Base-by-base conservation (phyloP, 441 rosid genomes). In the Raphanus hybrid region DNA sequence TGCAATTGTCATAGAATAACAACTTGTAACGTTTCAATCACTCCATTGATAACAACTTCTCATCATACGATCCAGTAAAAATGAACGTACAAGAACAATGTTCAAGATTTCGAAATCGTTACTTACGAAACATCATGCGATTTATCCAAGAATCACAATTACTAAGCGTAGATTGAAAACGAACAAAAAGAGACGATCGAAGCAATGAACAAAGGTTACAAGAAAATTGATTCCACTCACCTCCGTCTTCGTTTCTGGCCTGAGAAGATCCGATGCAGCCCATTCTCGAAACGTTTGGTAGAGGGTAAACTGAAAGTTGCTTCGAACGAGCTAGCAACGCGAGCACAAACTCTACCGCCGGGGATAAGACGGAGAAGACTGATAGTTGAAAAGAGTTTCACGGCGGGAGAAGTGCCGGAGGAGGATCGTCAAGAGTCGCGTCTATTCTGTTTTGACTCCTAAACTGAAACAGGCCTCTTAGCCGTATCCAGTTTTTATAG, bases 261-360 rank as follows among this genome's bases (percentile, higher is more conserved):
- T 63, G 78, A 32, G 81, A 81, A 37, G 90, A 86, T 82, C 79
- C 82, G 26, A 83, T 64, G 72, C 85, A 86, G 4, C 88, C 91
- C 90, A 85, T 88, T 10, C 26, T 55, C 5, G 60, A 57, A 55
- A 26, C 18, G 6, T 73, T 39, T 55, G 11, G n/a, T 12, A 67
- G 37, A 5, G 23, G n/a, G 16, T 32, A 64, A 65, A 35, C 15
- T 23, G 15, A 64, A 43, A 67, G 67, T 10, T 5, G 55, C 41
- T 10, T 29, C 67, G 43, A 41, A 23, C 20, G 9, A 69, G 32
- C 20, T 3, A 34, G 50, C 45, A 39, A 64, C 54, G 70, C 7
- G 3, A 23, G 58, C 8, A 63, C 16, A 45, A 45, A 45, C 15
- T 45, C 52, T 45, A 45, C 52, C 52, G 52, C 52, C 15, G 15